These are phyloP conservation scores for Akanthomyces uredinophilus DNA, from an alignment of 2,329 filamentous ascomycete genomes.

Conservation along the genomic window DNA sequence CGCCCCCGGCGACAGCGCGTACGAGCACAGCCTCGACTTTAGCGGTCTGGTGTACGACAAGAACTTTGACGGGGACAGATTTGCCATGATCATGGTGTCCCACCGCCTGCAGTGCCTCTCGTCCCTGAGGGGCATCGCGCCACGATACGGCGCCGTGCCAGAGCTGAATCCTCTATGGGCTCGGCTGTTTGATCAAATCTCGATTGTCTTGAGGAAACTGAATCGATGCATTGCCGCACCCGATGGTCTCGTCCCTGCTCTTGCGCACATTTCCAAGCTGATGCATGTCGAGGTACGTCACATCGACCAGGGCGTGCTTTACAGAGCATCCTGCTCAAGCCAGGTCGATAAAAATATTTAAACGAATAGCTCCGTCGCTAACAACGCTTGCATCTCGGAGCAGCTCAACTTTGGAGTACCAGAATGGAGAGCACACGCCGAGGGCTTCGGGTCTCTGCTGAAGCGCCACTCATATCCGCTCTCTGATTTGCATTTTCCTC, in stretches of 20 bases:
- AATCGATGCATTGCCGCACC: background rate
- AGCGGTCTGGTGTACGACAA: background rate
- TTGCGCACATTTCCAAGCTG: too few species aligned
- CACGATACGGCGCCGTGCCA: background rate
- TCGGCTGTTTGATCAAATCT: background rate
- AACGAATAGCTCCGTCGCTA: too few species aligned
- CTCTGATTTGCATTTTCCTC: too few species aligned
- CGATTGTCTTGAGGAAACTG: background rate
- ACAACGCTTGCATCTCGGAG: too few species aligned
- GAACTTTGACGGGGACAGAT: background rate
- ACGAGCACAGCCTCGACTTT: background rate
- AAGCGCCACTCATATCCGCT: too few species aligned
- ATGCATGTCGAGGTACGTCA: too few species aligned
- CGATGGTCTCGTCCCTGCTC: background rate
- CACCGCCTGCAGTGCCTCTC: background rate
- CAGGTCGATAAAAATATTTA: too few species aligned
- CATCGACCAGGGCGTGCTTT: too few species aligned
- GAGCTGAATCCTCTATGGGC: background rate
- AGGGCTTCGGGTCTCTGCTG: too few species aligned
- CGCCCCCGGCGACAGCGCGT: background rate
- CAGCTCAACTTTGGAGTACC: too few species aligned
- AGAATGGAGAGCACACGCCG: too few species aligned
- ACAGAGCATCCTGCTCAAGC: too few species aligned
- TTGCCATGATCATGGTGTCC: background rate
- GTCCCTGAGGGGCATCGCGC: background rate